A percentile compares a stretch with the other conserved stretches of the same genome.
Conservation (phyloP, 2,329 filamentous ascomycete species). For the Colletotrichum tanaceti region DNA sequence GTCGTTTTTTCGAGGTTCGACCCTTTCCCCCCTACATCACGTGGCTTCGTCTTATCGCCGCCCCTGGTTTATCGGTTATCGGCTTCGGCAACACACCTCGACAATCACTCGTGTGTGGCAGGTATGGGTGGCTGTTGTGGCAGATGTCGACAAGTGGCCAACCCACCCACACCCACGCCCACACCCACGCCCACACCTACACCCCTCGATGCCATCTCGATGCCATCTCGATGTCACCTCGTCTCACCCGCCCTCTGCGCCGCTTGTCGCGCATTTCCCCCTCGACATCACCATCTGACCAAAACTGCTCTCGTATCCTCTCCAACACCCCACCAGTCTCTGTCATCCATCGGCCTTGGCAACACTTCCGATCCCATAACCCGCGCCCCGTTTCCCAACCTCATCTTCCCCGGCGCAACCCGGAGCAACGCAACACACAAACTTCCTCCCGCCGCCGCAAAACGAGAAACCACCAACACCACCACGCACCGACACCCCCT, state of each 20-base stretch:
- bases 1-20: constrained; percentile 29
- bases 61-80: constrained; percentile 2
- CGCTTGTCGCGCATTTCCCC: too few species aligned
- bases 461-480: too few species aligned
- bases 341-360: constrained; percentile 16
- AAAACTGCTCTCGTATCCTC: neutral
- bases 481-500: neutral
- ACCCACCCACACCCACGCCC: neutral
- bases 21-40: neutral
- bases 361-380: constrained; percentile 7
- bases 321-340: neutral
- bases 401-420: constrained; percentile 16
- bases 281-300: neutral
- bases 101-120: neutral
- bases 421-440: neutral
- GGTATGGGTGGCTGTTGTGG: neutral
- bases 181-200: too few species aligned
- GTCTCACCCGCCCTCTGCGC: neutral
- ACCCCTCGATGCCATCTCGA: too few species aligned
- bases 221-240: too few species aligned
- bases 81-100: neutral
- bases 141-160: neutral
- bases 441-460: neutral
- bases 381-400: neutral
- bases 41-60: too few species aligned